Evolutionary conservation across 306 rosid species (phyloP).

Genomic region (Mimosa pudica): DNA sequence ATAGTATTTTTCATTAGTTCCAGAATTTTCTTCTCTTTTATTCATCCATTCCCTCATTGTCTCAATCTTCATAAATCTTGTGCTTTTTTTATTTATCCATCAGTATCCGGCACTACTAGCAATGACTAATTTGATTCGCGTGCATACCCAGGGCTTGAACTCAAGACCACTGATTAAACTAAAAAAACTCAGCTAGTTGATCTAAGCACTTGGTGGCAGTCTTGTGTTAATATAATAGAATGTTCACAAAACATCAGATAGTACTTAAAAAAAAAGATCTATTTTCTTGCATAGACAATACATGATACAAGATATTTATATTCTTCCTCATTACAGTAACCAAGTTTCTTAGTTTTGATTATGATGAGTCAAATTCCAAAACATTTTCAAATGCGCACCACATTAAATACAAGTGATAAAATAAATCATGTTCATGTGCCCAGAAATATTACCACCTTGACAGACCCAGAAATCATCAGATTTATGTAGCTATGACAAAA

Average conservation of each 20-base stretch:
- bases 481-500: constrained; percentile 6
- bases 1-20: neutral
- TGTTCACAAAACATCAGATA: neutral
- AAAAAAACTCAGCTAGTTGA: too few species aligned
- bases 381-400: constrained; percentile 1
- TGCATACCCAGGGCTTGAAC: too few species aligned
- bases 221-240: neutral
- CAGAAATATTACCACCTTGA: neutral
- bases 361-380: neutral
- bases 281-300: neutral
- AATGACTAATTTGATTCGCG: too few species aligned
- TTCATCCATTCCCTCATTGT: neutral
- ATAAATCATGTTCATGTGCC: neutral
- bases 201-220: too few species aligned
- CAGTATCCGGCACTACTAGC: too few species aligned
- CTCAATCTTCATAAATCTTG: neutral
- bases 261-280: neutral
- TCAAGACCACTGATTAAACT: too few species aligned
- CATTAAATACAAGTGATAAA: constrained; percentile 16
- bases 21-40: neutral
- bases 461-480: constrained; percentile 4
- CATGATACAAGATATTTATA: neutral
- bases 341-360: neutral
- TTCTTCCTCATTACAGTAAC: neutral
- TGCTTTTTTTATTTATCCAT: neutral